Evolutionary conservation across 208 protist species (phyloP), one percentile per base, ranked within the genome.

Genomic region (Pavlovales sp.): DNA sequence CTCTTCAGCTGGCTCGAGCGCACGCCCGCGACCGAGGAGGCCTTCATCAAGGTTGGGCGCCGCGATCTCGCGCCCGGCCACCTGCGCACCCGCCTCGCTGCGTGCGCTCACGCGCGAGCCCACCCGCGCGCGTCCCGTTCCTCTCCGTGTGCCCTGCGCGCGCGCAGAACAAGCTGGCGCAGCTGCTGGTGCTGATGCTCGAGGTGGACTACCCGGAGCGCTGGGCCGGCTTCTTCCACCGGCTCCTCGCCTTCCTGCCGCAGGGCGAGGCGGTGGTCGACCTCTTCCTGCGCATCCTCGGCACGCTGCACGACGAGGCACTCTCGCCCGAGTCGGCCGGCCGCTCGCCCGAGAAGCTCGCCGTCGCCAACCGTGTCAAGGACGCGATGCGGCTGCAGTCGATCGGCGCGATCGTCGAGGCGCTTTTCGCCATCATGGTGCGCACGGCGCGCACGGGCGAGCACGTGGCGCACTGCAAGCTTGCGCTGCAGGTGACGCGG

Each of bases 161-260:
- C 57, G 57, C 57, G 57, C 57, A 71, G 67, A 87, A 87, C 83
- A 87, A 87, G 83, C 38, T 87, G 20, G 47, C 83, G 83, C 83
- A 87, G 83, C 83, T 87, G 41, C 20, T 79, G 32, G 67, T 87
- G 14, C 18, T 40, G 39, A 11, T 87, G 39, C 0, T 87, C 34
- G 20, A 38, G 67, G n/a, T n/a, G 8, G 83, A 87, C 66, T 87
- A 79, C 71, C 83, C 83, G 32, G 32, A 57, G 67, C 36, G 40
- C 32, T 87, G 83, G 83, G 39, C 67, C 10, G 39, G 10, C 14
- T 34, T 47, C 20, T 87, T 87, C 83, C 14, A 4, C 46, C 46
- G 37, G 80, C n/a, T 85, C 37, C 80, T 75, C 42, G 37, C 0
- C 82, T 41, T 32, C 41, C 42, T 84, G 42, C 0, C 0, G 30